Conservation (phyloP, 306 rosid genomes). For the Cercis canadensis region DNA sequence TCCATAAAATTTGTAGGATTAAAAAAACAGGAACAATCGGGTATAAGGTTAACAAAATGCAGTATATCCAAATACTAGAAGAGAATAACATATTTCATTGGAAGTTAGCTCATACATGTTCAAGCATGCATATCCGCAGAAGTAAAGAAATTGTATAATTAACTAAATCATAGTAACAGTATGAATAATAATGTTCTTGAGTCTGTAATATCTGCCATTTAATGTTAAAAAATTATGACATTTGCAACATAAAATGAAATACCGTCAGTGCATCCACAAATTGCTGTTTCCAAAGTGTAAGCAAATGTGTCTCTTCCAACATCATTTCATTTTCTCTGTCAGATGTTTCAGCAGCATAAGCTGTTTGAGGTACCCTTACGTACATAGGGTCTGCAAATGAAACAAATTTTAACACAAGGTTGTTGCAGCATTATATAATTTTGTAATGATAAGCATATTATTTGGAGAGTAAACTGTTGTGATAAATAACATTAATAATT, state of each 20-base stretch:
- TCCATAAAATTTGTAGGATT: neutral
- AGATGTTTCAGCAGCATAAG: constrained; percentile 52
- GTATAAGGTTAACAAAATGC: constrained; percentile 24
- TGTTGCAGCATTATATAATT: constrained; percentile 30
- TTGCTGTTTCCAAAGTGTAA: constrained; percentile 75
- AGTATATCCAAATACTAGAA: neutral
- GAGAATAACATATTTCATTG: neutral
- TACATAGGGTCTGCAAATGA: constrained; percentile 56
- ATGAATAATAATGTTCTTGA: constrained; percentile 6
- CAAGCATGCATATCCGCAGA: constrained; percentile 8
- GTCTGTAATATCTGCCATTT: constrained; percentile 29
- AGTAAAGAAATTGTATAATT: constrained; percentile 1
- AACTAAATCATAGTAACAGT: neutral
- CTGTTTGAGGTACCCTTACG: constrained; percentile 51
- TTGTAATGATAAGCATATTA: constrained; percentile 24
- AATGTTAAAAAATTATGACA: neutral
- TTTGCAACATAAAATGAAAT: constrained; percentile 36
- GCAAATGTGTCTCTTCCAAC: constrained; percentile 46
- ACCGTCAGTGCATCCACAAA: constrained; percentile 81
- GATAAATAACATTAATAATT: constrained; percentile 18
- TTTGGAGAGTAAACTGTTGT: constrained; percentile 28
- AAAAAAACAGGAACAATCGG: neutral
- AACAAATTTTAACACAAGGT: neutral
- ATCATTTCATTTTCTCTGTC: constrained; percentile 36
- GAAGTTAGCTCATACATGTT: neutral